Conservation (phyloP, 1,139 yeast genomes). For the Meyerozyma athensensis region DNA sequence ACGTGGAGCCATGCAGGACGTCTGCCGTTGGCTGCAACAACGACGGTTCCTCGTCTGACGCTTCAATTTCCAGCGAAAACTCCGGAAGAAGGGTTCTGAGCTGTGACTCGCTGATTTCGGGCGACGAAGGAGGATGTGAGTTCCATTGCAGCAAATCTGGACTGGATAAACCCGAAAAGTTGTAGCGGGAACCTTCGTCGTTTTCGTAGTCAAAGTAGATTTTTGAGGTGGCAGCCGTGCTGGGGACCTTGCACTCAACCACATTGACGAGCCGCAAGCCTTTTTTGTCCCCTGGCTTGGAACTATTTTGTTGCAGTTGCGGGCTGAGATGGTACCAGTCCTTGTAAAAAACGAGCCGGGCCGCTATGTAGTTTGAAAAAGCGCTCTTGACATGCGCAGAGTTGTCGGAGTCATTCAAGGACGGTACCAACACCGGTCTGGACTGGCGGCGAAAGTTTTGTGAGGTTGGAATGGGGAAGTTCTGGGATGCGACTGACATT, state of each 20-base stretch:
- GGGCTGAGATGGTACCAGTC: conserved; percentile 3
- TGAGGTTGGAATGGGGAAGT: background rate
- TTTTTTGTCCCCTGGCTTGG: no score
- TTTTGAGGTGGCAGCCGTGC: background rate
- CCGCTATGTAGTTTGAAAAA: conserved; percentile 18
- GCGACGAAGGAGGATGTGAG: background rate
- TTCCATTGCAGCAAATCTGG: no score
- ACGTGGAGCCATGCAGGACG: no score
- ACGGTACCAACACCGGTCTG: conserved; percentile 18
- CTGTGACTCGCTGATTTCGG: background rate
- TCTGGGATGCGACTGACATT: background rate
- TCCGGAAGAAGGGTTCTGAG: background rate
- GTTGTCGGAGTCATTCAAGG: conserved; percentile 8
- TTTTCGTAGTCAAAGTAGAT: conserved; percentile 2
- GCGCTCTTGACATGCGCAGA: conserved; percentile 3
- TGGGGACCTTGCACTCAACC: background rate
- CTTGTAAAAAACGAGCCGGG: conserved; percentile 26
- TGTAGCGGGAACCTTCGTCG: no score
- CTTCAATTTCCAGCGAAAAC: conserved; percentile 3
- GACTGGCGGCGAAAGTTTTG: background rate
- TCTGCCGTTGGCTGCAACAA: no score
- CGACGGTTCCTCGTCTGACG: conserved; percentile 1
- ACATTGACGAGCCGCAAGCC: conserved; percentile 1
- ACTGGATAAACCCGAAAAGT: background rate
- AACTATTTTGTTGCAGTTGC: no score